Evolutionary conservation across 1,284 basidiomycete species (phyloP).

Genomic region (Stygiomarasmius scandens): DNA sequence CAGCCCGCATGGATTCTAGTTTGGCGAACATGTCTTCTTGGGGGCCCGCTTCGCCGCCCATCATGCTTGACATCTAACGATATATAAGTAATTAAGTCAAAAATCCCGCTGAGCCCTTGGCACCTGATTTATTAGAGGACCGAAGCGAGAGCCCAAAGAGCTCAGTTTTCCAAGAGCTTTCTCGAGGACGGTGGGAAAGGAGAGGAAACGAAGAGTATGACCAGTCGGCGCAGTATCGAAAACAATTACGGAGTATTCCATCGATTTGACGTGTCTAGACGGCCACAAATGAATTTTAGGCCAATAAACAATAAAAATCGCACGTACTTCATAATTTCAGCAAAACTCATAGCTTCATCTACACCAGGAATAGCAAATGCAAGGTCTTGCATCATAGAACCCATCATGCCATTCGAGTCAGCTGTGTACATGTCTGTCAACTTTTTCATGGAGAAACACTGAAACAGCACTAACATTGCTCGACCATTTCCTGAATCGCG

Average conservation of each 20-base stretch:
- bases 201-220: slow-evolving; percentile 96
- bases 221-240: slow-evolving; percentile 99
- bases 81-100: background rate
- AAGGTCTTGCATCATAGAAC: slow-evolving; percentile 99
- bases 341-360: slow-evolving; percentile 99
- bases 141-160: slow-evolving; percentile 89
- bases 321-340: slow-evolving; percentile 99
- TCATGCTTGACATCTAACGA: slow-evolving; percentile 86
- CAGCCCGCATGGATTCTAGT: slow-evolving; percentile 93
- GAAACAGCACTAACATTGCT: slow-evolving; percentile 69
- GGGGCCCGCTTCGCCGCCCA: slow-evolving; percentile 86
- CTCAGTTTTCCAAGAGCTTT: slow-evolving; percentile 97
- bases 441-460: slow-evolving; percentile 2
- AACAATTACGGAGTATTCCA: slow-evolving; percentile 99
- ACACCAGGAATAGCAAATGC: slow-evolving; percentile 99
- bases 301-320: slow-evolving; percentile 8
- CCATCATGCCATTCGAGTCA: slow-evolving; percentile 95
- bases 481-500: slow-evolving; percentile 98
- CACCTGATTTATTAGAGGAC: slow-evolving; percentile 95
- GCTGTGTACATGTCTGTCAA: slow-evolving; percentile 46
- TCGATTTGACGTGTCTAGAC: slow-evolving; percentile 95
- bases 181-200: slow-evolving; percentile 96
- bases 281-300: background rate
- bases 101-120: slow-evolving; percentile 12
- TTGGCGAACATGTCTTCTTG: slow-evolving; percentile 99